Conservation (phyloP, 1,284 basidiomycete genomes). For the Anthracocystis setariae region DNA sequence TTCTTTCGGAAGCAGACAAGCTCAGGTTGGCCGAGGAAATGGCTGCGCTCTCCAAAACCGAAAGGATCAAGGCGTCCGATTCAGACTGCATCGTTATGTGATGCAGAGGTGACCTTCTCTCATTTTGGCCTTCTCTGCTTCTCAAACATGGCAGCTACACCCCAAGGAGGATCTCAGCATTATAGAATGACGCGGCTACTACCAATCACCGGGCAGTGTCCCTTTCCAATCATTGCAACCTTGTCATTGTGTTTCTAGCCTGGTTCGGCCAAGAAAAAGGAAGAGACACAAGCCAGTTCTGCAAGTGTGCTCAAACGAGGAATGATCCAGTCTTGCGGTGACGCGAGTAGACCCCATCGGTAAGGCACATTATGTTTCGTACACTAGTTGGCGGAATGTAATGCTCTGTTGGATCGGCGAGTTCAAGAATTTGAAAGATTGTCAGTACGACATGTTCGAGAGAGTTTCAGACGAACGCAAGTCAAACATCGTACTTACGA, state of each 20-base stretch:
- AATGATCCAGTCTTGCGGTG: too few species aligned
- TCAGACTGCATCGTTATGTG: conserved; percentile 46
- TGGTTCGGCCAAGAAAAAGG: too few species aligned
- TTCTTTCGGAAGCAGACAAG: conserved; percentile 49
- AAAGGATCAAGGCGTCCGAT: conserved; percentile 29
- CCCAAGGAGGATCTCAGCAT: too few species aligned
- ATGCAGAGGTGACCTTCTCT: background rate
- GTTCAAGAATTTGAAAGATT: background rate
- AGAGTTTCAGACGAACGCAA: too few species aligned
- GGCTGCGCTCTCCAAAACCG: conserved; percentile 39
- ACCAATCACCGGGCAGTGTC: too few species aligned
- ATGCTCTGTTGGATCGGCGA: conserved; percentile 28
- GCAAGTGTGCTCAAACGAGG: background rate
- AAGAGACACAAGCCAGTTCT: background rate
- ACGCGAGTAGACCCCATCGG: too few species aligned
- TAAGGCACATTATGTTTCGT: conserved; percentile 13
- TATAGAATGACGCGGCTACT: too few species aligned
- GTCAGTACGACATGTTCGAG: background rate
- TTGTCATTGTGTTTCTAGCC: too few species aligned
- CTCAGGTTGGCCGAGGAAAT: conserved; percentile 57
- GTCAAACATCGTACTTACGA: conserved; percentile 22
- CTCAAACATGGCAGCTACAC: background rate
- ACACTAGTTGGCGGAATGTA: conserved; percentile 52
- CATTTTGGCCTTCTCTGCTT: background rate
- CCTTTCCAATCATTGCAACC: too few species aligned